These are phyloP conservation scores for Paxillus rubicundulus DNA, from an alignment of 768 basidiomycete genomes.

Conservation along the genomic window DNA sequence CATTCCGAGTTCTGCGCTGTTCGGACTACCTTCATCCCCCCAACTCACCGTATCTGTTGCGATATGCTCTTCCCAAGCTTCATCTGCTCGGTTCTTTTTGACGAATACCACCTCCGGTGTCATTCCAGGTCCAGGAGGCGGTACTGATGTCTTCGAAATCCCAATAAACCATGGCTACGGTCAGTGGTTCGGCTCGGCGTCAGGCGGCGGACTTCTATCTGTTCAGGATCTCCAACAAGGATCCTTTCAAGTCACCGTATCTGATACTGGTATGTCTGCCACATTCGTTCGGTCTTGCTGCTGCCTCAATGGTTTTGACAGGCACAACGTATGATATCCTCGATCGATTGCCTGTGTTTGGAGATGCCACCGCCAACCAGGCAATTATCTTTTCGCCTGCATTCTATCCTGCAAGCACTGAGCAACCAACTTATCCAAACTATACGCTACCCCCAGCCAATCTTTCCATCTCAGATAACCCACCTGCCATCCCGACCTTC, in stretches of 20 bases:
- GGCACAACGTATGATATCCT: conserved; percentile 49
- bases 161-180: conserved; percentile 47
- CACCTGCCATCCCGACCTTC: conserved; percentile 46
- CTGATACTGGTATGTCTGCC: conserved; percentile 37
- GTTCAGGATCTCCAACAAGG: conserved; percentile 41
- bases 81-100: conserved; percentile 55
- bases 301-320: conserved; percentile 22
- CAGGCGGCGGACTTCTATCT: conserved; percentile 50
- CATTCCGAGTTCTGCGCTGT: conserved; percentile 35
- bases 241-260: conserved; percentile 59
- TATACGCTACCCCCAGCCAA: conserved; percentile 69
- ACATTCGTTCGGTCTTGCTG: background rate
- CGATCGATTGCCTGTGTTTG: conserved; percentile 51
- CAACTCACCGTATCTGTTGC: conserved; percentile 49
- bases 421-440: conserved; percentile 62
- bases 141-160: conserved; percentile 48
- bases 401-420: conserved; percentile 34
- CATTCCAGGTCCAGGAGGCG: conserved; percentile 38
- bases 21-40: conserved; percentile 40
- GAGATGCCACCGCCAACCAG: conserved; percentile 73
- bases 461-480: conserved; percentile 39
- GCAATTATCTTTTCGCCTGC: conserved; percentile 69
- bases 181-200: conserved; percentile 46
- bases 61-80: conserved; percentile 37
- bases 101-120: conserved; percentile 44